Evolutionary conservation across 2,329 filamentous ascomycete species (phyloP), one percentile per base, ranked within the genome.

Genomic region (Sclerotinia sclerotiorum): DNA sequence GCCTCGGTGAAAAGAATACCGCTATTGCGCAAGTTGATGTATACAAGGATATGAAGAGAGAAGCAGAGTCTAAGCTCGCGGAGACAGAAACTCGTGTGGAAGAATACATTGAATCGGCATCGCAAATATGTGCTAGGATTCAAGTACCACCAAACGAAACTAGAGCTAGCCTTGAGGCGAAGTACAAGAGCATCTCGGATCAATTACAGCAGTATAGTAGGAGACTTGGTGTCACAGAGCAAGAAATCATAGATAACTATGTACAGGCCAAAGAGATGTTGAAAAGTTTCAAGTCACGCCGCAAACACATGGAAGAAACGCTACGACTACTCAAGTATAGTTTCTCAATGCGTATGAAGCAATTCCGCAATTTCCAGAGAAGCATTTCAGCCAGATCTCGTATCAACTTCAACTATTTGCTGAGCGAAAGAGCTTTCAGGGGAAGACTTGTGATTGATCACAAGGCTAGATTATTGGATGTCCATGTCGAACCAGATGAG

Each of bases 351-450:
- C 91, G 95, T 21, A 85, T 91, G 68, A 81, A 84, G 39, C 88
- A 93, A 73, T 99, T 93, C 91, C 84, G 87, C 68, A 83, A 85
- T 63, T 98, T 99, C 79, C 90, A 94, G 74, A 86, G 88, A 35
- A 87, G 89, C 73, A 97, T 99, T 75, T 94, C 93, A 49, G 87
- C 90, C n/a, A 88, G 91, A 67, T 92, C 95, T 57, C 89, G 93
- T 62, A 89, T 90, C 65, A 92, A 92, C 70, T 99, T 99, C 79
- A 90, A 87, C 65, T 96, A 95, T 76, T 85, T 98, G 19, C 86
- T 99, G 69, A 92, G 89, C 76, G 94, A 98, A 79, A 89, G 95
- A 75, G 90, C 91, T 29, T 99, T 97, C 80, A 88, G 93, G 56
- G 95, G 95, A 68, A 87, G 87, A 71, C 86, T 99, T 68, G 82